Conservation (phyloP, 331 rosid species). For the Phaseolus coccineus region DNA sequence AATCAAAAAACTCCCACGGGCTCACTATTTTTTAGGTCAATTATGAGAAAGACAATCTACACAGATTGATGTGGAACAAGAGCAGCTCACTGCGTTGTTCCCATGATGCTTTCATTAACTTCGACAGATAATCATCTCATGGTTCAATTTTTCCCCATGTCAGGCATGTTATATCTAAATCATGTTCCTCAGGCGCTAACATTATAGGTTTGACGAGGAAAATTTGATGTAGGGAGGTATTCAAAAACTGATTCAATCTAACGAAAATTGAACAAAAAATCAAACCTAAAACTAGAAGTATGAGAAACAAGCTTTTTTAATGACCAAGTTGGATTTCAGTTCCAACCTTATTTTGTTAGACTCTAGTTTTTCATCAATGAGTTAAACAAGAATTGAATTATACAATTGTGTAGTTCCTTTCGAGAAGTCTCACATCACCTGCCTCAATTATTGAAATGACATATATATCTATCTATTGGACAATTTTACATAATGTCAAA, state of each 20-base stretch:
- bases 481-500: too few species aligned
- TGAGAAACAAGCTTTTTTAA: neutral
- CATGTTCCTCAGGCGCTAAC: slow-evolving; percentile 9
- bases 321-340: neutral
- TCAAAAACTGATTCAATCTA: neutral
- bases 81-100: slow-evolving; percentile 26
- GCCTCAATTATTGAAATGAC: too few species aligned
- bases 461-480: too few species aligned
- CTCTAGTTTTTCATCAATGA: neutral
- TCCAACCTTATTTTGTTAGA: neutral
- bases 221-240: neutral
- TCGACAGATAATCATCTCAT: neutral
- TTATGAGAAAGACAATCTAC: neutral
- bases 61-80: neutral
- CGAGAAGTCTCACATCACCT: too few species aligned
- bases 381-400: neutral
- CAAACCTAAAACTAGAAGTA: neutral
- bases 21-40: neutral
- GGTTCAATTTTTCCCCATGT: slow-evolving; percentile 3
- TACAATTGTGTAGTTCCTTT: neutral
- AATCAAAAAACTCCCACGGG: neutral
- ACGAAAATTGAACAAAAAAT: neutral
- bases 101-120: slow-evolving; percentile 20
- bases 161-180: slow-evolving; percentile 14
- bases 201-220: neutral